Percentiles rank a stretch among this genome's conserved stretches.
Evolutionary conservation across 2,329 filamentous ascomycete species (phyloP).

Genomic region (Xylariaceae sp.): DNA sequence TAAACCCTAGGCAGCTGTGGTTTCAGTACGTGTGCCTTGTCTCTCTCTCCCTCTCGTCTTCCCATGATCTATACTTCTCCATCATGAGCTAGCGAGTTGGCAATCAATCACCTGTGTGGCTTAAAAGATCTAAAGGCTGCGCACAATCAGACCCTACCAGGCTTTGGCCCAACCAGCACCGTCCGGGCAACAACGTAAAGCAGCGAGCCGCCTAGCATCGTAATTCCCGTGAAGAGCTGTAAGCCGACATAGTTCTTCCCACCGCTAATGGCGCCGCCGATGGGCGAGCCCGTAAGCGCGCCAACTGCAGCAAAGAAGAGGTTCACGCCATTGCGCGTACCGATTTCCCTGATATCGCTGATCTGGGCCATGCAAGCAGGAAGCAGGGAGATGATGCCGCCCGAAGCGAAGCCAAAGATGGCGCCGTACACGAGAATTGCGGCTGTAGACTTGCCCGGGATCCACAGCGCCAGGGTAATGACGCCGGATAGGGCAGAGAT

Average conservation of each 20-base stretch:
- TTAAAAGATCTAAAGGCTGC: not conserved
- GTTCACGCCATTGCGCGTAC: constrained; percentile 68
- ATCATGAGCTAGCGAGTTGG: not conserved
- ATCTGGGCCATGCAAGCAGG: constrained; percentile 74
- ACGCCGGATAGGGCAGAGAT: constrained; percentile 9
- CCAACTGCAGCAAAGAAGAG: constrained; percentile 69
- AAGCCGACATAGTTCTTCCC: constrained; percentile 61
- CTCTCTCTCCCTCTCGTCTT: no score
- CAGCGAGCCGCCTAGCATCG: constrained; percentile 40
- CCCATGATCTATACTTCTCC: not conserved
- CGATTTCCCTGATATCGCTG: constrained; percentile 71
- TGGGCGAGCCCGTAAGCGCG: constrained; percentile 70
- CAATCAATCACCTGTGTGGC: not conserved
- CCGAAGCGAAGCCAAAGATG: constrained; percentile 70
- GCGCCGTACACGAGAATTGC: constrained; percentile 65
- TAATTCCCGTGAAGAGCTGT: constrained; percentile 69
- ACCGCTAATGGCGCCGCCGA: constrained; percentile 59
- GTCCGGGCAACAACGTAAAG: constrained; percentile 14
- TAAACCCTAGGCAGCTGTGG: no score
- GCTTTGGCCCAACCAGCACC: constrained; percentile 2
- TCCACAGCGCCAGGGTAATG: constrained; percentile 13
- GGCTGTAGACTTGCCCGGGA: constrained; percentile 35
- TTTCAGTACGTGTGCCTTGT: no score
- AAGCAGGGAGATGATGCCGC: constrained; percentile 66
- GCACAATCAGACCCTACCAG: constrained; percentile 2